phyloP scores from a whole-genome alignment of 2,329 filamentous ascomycete genomes.

The Metarhizium brunneum region DNA sequence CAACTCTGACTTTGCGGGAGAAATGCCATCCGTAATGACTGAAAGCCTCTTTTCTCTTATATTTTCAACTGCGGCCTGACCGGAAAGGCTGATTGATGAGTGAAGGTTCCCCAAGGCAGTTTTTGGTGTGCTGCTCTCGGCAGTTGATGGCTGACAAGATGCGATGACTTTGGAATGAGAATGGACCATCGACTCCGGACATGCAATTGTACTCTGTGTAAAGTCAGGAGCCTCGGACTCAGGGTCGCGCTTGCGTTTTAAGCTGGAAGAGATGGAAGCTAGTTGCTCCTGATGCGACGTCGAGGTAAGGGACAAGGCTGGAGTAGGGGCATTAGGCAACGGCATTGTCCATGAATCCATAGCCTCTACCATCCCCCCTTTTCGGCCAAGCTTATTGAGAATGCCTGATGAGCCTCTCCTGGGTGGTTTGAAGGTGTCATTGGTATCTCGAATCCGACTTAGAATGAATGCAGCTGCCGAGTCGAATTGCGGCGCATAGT shows the following conservation, averaged over 20 bases:
- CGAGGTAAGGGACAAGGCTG: not conserved
- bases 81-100: slow-evolving; percentile 2
- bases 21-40: slow-evolving; percentile 19
- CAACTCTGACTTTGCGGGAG: slow-evolving; percentile 25
- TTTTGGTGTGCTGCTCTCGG: not conserved
- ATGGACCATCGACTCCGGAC: slow-evolving; percentile 11
- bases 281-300: not conserved
- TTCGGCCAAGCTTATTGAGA: not conserved
- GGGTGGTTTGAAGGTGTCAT: not conserved
- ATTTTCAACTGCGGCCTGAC: slow-evolving; percentile 16
- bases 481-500: slow-evolving; percentile 6
- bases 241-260: slow-evolving; percentile 21
- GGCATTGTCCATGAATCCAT: not conserved
- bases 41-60: slow-evolving; percentile 23
- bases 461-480: slow-evolving; percentile 2
- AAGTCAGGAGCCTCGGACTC: slow-evolving; percentile 17
- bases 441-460: slow-evolving; percentile 2
- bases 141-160: not conserved
- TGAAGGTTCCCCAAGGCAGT: slow-evolving; percentile 1
- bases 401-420: not conserved
- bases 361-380: not conserved
- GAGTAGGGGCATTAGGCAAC: not conserved
- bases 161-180: not conserved
- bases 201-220: slow-evolving; percentile 21
- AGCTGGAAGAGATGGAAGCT: not conserved